Conservation (phyloP, 495 filamentous ascomycete species). For the Ascodesmis nigricans region DNA sequence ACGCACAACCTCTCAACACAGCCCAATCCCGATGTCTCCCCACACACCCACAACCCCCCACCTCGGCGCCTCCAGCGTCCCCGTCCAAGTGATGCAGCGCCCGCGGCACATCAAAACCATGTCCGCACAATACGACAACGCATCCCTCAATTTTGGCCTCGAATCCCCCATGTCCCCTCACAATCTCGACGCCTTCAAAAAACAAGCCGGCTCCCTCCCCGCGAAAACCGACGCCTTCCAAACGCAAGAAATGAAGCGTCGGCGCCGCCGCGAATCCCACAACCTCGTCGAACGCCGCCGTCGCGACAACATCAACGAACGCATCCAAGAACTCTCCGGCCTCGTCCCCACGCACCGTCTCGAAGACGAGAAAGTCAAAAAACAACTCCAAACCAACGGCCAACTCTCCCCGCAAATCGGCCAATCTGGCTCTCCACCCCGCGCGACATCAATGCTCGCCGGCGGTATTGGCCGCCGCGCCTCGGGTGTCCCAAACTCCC, state of each 20-base stretch:
- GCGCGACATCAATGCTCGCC: slow-evolving; percentile 74
- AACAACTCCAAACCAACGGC: slow-evolving; percentile 76
- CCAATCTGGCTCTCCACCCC: slow-evolving; percentile 37
- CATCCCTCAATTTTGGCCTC: too few species aligned
- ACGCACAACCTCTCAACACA: slow-evolving; percentile 19
- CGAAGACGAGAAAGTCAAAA: slow-evolving; percentile 91
- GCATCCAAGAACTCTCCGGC: slow-evolving; percentile 87
- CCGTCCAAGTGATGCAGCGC: slow-evolving; percentile 39
- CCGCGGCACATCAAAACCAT: slow-evolving; percentile 43
- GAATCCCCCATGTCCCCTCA: slow-evolving; percentile 34
- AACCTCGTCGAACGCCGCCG: slow-evolving; percentile 88
- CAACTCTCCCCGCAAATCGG: slow-evolving; percentile 57
- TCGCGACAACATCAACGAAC: slow-evolving; percentile 94
- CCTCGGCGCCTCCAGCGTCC: slow-evolving; percentile 35
- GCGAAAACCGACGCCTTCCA: slow-evolving; percentile 24
- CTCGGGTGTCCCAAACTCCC: slow-evolving; percentile 48
- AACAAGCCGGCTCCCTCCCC: slow-evolving; percentile 39
- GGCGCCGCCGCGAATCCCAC: slow-evolving; percentile 77
- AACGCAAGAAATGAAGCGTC: slow-evolving; percentile 78
- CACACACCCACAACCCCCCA: slow-evolving; percentile 27
- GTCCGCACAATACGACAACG: slow-evolving; percentile 48
- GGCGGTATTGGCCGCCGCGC: slow-evolving; percentile 61
- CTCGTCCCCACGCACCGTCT: slow-evolving; percentile 80
- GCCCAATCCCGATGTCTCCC: slow-evolving; percentile 18
- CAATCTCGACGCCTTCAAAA: slow-evolving; percentile 36